Percentiles rank a stretch among this genome's conserved stretches.
phyloP scores from a whole-genome alignment of 352 stramenopile species.

The Aphanomyces euteiches region DNA sequence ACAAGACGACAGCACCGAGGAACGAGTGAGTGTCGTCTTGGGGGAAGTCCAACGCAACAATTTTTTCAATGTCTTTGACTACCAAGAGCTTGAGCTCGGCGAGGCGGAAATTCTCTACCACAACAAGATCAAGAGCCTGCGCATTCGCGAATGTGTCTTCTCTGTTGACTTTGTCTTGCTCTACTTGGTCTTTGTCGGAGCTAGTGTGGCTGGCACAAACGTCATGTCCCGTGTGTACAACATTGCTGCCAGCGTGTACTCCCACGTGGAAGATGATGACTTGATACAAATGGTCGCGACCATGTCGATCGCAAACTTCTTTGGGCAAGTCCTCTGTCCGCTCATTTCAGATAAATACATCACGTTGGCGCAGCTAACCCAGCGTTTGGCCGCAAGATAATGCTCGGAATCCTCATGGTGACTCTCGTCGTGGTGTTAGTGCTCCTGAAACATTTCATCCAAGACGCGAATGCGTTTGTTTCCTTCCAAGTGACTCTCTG shows the following conservation, averaged over 20 bases:
- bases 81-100: too few species aligned
- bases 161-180: not conserved
- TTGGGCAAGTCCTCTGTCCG: too few species aligned
- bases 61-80: too few species aligned
- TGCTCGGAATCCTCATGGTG: too few species aligned
- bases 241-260: not conserved
- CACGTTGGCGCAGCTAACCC: too few species aligned
- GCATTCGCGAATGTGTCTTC: not conserved
- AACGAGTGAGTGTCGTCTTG: not conserved
- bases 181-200: not conserved
- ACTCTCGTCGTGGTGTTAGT: too few species aligned
- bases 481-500: too few species aligned
- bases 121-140: slow-evolving; percentile 7
- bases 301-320: not conserved
- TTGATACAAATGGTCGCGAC: not conserved
- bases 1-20: not conserved
- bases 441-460: too few species aligned
- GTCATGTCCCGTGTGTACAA: not conserved
- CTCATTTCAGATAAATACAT: too few species aligned
- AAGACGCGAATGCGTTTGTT: too few species aligned
- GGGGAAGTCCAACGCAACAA: not conserved
- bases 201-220: not conserved
- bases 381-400: too few species aligned
- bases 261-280: not conserved
- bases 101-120: not conserved